A percentile compares a stretch with the other conserved stretches of the same genome.
Conservation (phyloP, 2,329 filamentous ascomycete genomes). For the Arthrinium phaeospermum region DNA sequence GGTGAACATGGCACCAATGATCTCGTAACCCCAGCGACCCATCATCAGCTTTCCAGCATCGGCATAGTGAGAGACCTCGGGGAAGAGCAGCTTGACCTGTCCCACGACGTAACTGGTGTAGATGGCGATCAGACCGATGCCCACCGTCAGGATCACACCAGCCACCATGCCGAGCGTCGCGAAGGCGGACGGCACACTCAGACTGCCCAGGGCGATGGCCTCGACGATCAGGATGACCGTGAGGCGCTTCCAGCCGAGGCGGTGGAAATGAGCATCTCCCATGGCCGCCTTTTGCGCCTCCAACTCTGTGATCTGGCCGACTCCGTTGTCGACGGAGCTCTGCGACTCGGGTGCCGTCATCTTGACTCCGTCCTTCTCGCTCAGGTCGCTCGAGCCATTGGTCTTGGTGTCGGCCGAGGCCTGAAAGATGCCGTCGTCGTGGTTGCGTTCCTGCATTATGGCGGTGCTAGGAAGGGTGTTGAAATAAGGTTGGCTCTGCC, state of each 20-base stretch:
- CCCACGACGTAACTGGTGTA: constrained; percentile 55
- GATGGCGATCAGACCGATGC: constrained; percentile 52
- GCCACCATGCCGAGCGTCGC: constrained; percentile 60
- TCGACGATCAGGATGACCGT: constrained; percentile 62
- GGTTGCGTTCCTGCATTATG: constrained; percentile 10
- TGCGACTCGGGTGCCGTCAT: not conserved
- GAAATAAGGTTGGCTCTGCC: not conserved
- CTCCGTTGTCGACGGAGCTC: constrained; percentile 29
- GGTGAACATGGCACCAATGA: constrained; percentile 59
- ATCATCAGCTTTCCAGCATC: constrained; percentile 63
- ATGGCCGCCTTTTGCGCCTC: constrained; percentile 53
- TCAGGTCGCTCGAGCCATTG: constrained; percentile 15
- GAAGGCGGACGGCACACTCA: constrained; percentile 58
- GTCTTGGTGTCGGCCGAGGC: constrained; percentile 18
- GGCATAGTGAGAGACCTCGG: constrained; percentile 45
- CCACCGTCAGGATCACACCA: constrained; percentile 49
- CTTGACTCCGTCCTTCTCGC: constrained; percentile 18
- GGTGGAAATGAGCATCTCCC: constrained; percentile 56
- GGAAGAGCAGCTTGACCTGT: constrained; percentile 44
- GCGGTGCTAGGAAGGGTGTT: not conserved
- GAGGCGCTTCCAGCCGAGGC: constrained; percentile 62
- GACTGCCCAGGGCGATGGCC: constrained; percentile 59
- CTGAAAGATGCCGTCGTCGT: constrained; percentile 17
- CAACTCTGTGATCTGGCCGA: constrained; percentile 45
- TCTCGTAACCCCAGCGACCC: constrained; percentile 58